Evolutionary conservation across 148 eudicot genomes (phyloP).

Genomic region (Fagopyrum tataricum): DNA sequence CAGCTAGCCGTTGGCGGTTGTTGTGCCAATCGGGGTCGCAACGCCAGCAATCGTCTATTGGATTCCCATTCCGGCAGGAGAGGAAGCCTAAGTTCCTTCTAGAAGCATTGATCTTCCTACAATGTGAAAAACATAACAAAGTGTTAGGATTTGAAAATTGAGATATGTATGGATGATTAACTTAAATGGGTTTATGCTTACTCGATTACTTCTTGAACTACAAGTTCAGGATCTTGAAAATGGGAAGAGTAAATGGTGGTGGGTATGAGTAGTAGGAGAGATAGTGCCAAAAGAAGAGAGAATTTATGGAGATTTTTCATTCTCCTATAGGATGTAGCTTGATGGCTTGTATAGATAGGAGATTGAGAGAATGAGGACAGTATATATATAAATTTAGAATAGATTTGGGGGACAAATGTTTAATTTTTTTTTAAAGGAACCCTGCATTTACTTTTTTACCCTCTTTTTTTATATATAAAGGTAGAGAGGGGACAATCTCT

Average conservation of each 20-base stretch:
- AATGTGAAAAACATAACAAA: neutral
- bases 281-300: neutral
- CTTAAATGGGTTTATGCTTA: neutral
- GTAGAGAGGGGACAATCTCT: too few relatives aligned
- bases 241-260: conserved; percentile 4
- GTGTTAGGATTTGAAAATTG: neutral
- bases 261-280: neutral
- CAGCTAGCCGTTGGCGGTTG: conserved; percentile 1
- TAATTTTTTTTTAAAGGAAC: too few relatives aligned
- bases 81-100: conserved; percentile 4
- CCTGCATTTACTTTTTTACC: too few relatives aligned
- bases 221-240: conserved; percentile 13
- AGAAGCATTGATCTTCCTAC: conserved; percentile 6
- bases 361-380: neutral
- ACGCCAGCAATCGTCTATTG: conserved; percentile 15
- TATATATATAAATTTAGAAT: too few relatives aligned
- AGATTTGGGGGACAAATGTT: too few relatives aligned
- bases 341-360: neutral
- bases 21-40: conserved; percentile 11
- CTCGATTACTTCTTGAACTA: conserved; percentile 13
- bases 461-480: too few relatives aligned
- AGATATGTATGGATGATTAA: neutral
- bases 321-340: neutral
- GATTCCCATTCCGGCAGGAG: conserved; percentile 11
- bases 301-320: neutral